These are phyloP conservation scores for Acephala macrosclerotiorum DNA, from an alignment of 2,329 filamentous ascomycete genomes.

Conservation along the genomic window DNA sequence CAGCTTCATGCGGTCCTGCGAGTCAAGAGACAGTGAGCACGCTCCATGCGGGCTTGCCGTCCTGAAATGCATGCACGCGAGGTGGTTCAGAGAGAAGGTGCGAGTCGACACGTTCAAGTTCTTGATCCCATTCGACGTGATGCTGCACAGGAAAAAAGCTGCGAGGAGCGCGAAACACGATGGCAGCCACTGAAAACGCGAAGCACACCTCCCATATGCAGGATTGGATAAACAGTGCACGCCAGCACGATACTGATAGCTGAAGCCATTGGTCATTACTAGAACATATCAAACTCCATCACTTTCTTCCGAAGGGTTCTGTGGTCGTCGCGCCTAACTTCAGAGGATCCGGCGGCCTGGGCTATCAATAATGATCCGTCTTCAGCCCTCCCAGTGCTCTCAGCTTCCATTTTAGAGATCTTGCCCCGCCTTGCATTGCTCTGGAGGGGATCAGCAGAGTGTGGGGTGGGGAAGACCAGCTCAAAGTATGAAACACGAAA, in stretches of 20 bases:
- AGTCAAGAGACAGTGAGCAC: slow-evolving; percentile 21
- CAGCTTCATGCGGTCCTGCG: slow-evolving; percentile 32
- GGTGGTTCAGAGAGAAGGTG: slow-evolving; percentile 10
- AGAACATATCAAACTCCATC: slow-evolving; percentile 19
- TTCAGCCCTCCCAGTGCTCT: slow-evolving; percentile 24
- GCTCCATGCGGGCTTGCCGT: slow-evolving; percentile 33
- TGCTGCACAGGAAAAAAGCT: slow-evolving; percentile 22
- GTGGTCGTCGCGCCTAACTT: slow-evolving; percentile 16
- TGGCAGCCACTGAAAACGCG: slow-evolving; percentile 36
- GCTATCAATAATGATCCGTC: slow-evolving; percentile 25
- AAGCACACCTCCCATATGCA: slow-evolving; percentile 33
- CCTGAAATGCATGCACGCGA: slow-evolving; percentile 23
- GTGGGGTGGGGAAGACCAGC: slow-evolving; percentile 22
- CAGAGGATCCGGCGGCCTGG: slow-evolving; percentile 16
- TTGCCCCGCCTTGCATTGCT: slow-evolving; percentile 24
- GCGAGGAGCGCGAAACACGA: slow-evolving; percentile 39
- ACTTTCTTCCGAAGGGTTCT: slow-evolving; percentile 10
- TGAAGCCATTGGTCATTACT: slow-evolving; percentile 22
- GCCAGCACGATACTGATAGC: slow-evolving; percentile 22
- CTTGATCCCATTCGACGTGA: slow-evolving; percentile 28
- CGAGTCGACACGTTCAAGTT: slow-evolving; percentile 21
- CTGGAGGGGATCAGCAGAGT: slow-evolving; percentile 21
- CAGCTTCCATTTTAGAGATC: slow-evolving; percentile 25
- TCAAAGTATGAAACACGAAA: slow-evolving; percentile 36
- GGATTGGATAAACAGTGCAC: slow-evolving; percentile 32